Conservation (phyloP, 2,329 filamentous ascomycete species). For the Microdochium trichocladiopsis region DNA sequence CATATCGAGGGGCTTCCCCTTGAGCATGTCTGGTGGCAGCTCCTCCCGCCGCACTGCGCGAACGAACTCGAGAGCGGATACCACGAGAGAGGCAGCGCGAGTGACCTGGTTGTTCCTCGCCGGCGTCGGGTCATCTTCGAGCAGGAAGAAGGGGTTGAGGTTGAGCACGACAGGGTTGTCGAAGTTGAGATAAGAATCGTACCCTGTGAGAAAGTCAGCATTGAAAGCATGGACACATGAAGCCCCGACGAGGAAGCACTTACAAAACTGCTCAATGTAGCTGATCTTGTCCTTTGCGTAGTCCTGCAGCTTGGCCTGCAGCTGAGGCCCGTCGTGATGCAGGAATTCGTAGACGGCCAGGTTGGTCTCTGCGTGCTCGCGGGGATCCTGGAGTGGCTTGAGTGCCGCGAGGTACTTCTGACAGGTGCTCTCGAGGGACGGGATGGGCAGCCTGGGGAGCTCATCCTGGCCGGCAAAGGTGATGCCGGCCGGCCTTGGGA, state of each 20-base stretch:
- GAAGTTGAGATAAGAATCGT: constrained; percentile 96
- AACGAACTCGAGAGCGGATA: constrained; percentile 87
- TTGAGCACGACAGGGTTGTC: constrained; percentile 97
- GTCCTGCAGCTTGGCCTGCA: constrained; percentile 84
- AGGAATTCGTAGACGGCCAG: constrained; percentile 80
- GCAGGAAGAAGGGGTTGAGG: constrained; percentile 92
- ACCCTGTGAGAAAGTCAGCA: constrained; percentile 55
- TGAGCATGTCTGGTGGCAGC: constrained; percentile 78
- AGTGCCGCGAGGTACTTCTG: constrained; percentile 74
- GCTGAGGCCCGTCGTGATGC: constrained; percentile 67
- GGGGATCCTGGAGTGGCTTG: constrained; percentile 69
- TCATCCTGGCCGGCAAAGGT: constrained; percentile 87
- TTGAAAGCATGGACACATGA: neutral
- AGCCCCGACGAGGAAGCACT: constrained; percentile 26
- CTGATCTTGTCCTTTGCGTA: constrained; percentile 89
- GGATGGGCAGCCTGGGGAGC: constrained; percentile 87
- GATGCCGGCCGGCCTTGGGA: constrained; percentile 45
- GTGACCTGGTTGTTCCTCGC: constrained; percentile 96
- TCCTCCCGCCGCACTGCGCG: constrained; percentile 90
- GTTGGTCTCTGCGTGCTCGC: constrained; percentile 78
- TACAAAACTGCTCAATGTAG: constrained; percentile 99
- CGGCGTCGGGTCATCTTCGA: constrained; percentile 95
- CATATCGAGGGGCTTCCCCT: constrained; percentile 87
- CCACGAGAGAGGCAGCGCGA: constrained; percentile 81
- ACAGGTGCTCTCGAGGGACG: constrained; percentile 72